phyloP scores from a whole-genome alignment of 2,329 filamentous ascomycete species.

The Apiospora arundinis region DNA sequence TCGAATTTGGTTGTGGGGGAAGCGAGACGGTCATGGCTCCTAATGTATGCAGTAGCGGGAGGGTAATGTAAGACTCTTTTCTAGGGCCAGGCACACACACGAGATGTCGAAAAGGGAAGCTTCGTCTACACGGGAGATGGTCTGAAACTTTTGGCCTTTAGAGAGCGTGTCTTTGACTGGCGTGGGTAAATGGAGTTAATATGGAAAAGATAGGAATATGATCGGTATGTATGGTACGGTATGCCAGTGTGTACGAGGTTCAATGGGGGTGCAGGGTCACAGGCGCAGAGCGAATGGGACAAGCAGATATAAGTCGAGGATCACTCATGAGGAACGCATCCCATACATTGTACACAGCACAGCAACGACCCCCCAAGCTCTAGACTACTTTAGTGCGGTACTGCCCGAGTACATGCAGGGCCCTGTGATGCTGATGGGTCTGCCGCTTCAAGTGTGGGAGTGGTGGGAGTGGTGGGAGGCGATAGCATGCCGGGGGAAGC shows the following conservation, averaged over 20 bases:
- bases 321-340: slow-evolving; percentile 34
- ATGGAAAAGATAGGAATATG: slow-evolving; percentile 41
- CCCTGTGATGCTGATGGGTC: slow-evolving; percentile 25
- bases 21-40: slow-evolving; percentile 57
- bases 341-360: slow-evolving; percentile 11
- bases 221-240: slow-evolving; percentile 36
- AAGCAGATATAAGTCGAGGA: slow-evolving; percentile 43
- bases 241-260: slow-evolving; percentile 42
- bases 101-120: slow-evolving; percentile 26
- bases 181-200: slow-evolving; percentile 51
- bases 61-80: not conserved
- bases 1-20: slow-evolving; percentile 50
- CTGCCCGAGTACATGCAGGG: slow-evolving; percentile 28
- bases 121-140: slow-evolving; percentile 35
- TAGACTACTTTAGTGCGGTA: slow-evolving; percentile 22
- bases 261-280: slow-evolving; percentile 39
- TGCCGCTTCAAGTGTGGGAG: slow-evolving; percentile 24
- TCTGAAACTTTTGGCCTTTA: slow-evolving; percentile 38
- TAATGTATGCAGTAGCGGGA: slow-evolving; percentile 31
- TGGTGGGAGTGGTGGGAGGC: slow-evolving; percentile 15
- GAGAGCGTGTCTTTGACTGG: slow-evolving; percentile 45
- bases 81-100: slow-evolving; percentile 22
- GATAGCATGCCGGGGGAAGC: slow-evolving; percentile 26
- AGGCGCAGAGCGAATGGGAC: slow-evolving; percentile 40
- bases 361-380: slow-evolving; percentile 9